A percentile compares a stretch with the other conserved stretches of the same genome.
These are phyloP conservation scores for Populus hybrid DNA, from an alignment of 441 rosid species.

Conservation along the genomic window DNA sequence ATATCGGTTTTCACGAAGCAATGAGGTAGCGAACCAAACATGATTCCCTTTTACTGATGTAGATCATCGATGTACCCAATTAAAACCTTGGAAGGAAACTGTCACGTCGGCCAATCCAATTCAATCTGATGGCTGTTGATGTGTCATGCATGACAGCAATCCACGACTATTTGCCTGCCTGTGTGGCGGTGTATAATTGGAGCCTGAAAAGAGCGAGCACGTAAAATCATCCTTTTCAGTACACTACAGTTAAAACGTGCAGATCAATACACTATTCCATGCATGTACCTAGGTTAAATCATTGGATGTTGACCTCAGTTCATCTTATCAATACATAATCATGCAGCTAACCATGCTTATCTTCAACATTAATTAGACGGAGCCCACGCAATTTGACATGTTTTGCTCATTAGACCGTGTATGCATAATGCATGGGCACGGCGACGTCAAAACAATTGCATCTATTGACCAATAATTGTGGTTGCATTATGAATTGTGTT, in stretches of 20 bases:
- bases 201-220: too few species aligned
- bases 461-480: not conserved
- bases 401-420: not conserved
- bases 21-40: too few species aligned
- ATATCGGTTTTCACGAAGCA: too few species aligned
- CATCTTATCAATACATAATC: not conserved
- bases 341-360: constrained; percentile 16
- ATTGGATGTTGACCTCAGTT: not conserved
- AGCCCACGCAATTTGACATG: constrained; percentile 8
- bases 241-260: too few species aligned
- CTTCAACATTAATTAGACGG: constrained; percentile 18
- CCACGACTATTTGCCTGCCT: not conserved
- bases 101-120: not conserved
- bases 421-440: not conserved
- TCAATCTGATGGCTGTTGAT: not conserved
- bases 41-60: not conserved
- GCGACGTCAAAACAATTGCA: not conserved
- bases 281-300: not conserved
- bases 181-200: too few species aligned
- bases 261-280: not conserved
- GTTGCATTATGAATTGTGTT: not conserved
- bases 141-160: not conserved
- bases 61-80: not conserved
- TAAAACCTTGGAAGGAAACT: not conserved
- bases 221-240: too few species aligned